Conservation (phyloP, 768 basidiomycete species). For the Nevesoporus exiguus region DNA sequence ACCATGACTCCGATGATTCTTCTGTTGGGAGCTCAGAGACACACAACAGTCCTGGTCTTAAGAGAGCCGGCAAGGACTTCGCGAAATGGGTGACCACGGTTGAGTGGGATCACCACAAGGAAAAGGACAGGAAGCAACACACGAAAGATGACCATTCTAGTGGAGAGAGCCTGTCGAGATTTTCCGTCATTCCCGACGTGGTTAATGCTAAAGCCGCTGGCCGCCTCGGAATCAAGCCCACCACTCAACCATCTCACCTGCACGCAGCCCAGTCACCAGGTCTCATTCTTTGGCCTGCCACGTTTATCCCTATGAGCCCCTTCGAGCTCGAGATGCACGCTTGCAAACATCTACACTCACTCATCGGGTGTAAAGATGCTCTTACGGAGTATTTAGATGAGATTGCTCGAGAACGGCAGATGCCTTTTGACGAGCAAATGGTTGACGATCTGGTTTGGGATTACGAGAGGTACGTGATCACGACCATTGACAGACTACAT, state of each 20-base stretch:
- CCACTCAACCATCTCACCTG: constrained; percentile 20
- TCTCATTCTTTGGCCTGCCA: constrained; percentile 54
- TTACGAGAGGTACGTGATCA: constrained; percentile 32
- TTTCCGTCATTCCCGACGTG: constrained; percentile 25
- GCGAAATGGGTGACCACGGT: constrained; percentile 36
- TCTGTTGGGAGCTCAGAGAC: constrained; percentile 26
- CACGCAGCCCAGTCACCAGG: constrained; percentile 55
- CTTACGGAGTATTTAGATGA: constrained; percentile 48
- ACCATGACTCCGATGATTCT: constrained; percentile 18
- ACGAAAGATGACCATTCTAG: constrained; percentile 26
- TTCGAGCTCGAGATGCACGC: constrained; percentile 70
- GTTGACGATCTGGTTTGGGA: constrained; percentile 34
- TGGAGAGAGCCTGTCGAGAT: constrained; percentile 21
- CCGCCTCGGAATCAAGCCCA: constrained; percentile 35
- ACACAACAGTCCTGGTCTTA: constrained; percentile 20
- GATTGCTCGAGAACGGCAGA: constrained; percentile 22
- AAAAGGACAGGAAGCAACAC: constrained; percentile 23
- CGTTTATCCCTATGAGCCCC: constrained; percentile 56
- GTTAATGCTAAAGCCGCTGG: constrained; percentile 37
- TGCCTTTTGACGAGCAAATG: constrained; percentile 18
- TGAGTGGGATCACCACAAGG: constrained; percentile 35
- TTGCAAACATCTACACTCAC: constrained; percentile 63
- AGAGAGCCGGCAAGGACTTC: constrained; percentile 32
- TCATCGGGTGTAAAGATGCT: constrained; percentile 61
- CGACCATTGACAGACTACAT: neutral